Conservation (phyloP, 441 rosid genomes). For the Gossypium laxum region DNA sequence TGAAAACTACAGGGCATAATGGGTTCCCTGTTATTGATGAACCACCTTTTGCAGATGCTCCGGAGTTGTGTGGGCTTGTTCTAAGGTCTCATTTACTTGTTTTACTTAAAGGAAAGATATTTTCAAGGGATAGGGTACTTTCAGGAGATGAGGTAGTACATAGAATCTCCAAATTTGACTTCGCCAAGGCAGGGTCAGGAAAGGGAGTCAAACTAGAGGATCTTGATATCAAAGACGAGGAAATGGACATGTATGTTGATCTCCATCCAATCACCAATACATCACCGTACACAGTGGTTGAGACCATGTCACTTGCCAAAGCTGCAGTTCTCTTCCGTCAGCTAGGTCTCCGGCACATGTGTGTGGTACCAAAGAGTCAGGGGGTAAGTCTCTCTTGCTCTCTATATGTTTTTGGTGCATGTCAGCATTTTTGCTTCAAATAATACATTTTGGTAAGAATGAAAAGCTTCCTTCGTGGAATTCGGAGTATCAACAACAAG, state of each 20-base stretch:
- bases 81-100: slow-evolving; percentile 61
- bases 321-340: slow-evolving; percentile 61
- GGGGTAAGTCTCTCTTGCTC: slow-evolving; percentile 30
- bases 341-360: slow-evolving; percentile 58
- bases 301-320: slow-evolving; percentile 59
- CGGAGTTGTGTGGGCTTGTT: slow-evolving; percentile 54
- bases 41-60: slow-evolving; percentile 48
- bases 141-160: slow-evolving; percentile 28
- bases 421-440: not conserved
- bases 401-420: not conserved
- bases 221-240: slow-evolving; percentile 39
- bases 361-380: slow-evolving; percentile 54
- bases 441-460: not conserved
- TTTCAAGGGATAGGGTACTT: slow-evolving; percentile 29
- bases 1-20: slow-evolving; percentile 44
- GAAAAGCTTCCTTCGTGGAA: not conserved
- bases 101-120: slow-evolving; percentile 45
- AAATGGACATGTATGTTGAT: slow-evolving; percentile 67
- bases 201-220: slow-evolving; percentile 52
- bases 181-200: slow-evolving; percentile 57
- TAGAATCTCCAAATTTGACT: slow-evolving; percentile 42
- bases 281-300: slow-evolving; percentile 62
- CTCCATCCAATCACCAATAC: slow-evolving; percentile 55
- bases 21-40: slow-evolving; percentile 68
- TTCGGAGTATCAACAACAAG: not conserved